A percentile compares a stretch with the other conserved stretches of the same genome.
Evolutionary conservation across 768 basidiomycete genomes (phyloP).

Genomic region (Tulasnella sp.): DNA sequence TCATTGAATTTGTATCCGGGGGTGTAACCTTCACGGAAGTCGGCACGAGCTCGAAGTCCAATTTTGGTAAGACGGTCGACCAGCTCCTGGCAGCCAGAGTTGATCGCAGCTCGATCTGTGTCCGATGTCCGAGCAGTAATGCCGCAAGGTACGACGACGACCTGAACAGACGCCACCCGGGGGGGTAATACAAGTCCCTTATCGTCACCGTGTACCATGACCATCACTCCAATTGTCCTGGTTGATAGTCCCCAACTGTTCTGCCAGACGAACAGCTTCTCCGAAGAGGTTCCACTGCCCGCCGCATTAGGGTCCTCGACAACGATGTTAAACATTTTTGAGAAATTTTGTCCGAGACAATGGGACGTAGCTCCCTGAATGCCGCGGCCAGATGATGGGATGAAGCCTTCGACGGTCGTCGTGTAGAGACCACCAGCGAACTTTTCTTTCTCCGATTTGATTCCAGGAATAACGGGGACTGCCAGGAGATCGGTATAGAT

Average conservation of each 20-base stretch:
- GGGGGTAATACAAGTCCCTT: conserved; percentile 97
- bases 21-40: conserved; percentile 90
- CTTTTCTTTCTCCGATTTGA: conserved; percentile 99
- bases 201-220: conserved; percentile 98
- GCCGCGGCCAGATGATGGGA: conserved; percentile 92
- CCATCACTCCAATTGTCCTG: conserved; percentile 96
- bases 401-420: conserved; percentile 95
- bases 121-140: conserved; percentile 69
- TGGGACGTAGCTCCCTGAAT: conserved; percentile 98
- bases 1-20: conserved; percentile 99
- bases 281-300: conserved; percentile 36
- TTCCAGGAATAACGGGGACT: conserved; percentile 90
- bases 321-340: conserved; percentile 94
- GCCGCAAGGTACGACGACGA: conserved; percentile 85
- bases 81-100: conserved; percentile 65
- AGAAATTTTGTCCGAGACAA: conserved; percentile 97
- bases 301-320: conserved; percentile 77
- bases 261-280: conserved; percentile 85
- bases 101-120: conserved; percentile 52
- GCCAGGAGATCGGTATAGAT: conserved; percentile 96
- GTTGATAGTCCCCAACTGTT: conserved; percentile 98
- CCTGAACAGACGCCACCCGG: conserved; percentile 87
- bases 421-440: conserved; percentile 98
- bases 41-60: conserved; percentile 77
- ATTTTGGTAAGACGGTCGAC: conserved; percentile 59